These are phyloP conservation scores for Microthlaspi erraticum DNA, from an alignment of 345 rosid species.

Conservation along the genomic window DNA sequence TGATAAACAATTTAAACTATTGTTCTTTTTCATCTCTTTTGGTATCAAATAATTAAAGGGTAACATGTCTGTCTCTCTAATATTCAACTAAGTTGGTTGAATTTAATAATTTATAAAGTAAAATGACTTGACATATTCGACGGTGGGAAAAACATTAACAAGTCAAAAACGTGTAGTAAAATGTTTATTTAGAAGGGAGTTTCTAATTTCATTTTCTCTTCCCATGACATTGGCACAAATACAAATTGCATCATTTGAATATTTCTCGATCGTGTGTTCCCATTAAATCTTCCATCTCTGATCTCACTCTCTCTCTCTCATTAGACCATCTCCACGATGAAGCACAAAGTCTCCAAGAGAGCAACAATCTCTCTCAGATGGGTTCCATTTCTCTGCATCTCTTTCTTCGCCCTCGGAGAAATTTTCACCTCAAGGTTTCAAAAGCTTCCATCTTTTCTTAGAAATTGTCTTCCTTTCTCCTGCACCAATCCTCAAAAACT, in stretches of 20 bases:
- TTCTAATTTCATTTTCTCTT: slow-evolving; percentile 9
- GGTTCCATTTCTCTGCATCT: slow-evolving; percentile 78
- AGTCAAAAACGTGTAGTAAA: slow-evolving; percentile 16
- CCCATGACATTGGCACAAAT: neutral
- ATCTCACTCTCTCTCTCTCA: slow-evolving; percentile 7
- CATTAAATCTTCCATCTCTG: slow-evolving; percentile 23
- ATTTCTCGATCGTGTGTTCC: neutral
- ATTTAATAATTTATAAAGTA: neutral
- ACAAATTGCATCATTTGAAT: slow-evolving; percentile 6
- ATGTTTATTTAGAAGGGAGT: slow-evolving; percentile 20
- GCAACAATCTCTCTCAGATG: slow-evolving; percentile 58
- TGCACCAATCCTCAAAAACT: slow-evolving; percentile 1
- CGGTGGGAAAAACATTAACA: slow-evolving; percentile 18
- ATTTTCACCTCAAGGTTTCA: slow-evolving; percentile 73
- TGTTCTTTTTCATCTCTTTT: too few species aligned
- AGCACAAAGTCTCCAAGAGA: slow-evolving; percentile 54
- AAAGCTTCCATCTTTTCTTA: neutral
- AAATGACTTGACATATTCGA: slow-evolving; percentile 19
- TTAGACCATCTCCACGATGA: slow-evolving; percentile 53
- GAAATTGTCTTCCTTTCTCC: neutral
- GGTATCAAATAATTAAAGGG: too few species aligned
- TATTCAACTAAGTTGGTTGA: too few species aligned
- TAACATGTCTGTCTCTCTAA: too few species aligned
- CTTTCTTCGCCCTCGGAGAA: slow-evolving; percentile 73
- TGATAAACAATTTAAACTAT: too few species aligned